Evolutionary conservation across 2,329 filamentous ascomycete genomes (phyloP), one percentile per base, ranked within the genome.

Genomic region (Alternaria gaisen): DNA sequence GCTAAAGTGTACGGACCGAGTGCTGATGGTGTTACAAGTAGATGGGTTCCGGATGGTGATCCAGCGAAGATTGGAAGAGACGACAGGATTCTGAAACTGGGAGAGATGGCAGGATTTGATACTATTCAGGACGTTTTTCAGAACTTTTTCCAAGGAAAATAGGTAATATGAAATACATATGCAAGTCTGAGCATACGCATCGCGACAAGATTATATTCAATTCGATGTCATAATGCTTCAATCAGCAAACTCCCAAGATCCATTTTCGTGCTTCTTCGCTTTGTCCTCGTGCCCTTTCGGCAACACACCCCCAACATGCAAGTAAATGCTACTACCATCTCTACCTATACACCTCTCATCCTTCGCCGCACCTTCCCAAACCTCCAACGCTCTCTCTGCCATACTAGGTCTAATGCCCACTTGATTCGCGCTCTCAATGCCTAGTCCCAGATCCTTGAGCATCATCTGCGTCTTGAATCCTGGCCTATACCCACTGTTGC

Each of bases 391-490:
- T 8, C 66, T 71, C 41, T 74, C 66, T 12, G 71, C 74, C 69
- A 76, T 77, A 22, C 48, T 51, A 10, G 72, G 71, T 41, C 48
- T 60, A 1, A 74, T 62, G 1, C 72, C 69, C 8, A 75, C 68
- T 57, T 72, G 65, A 30, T 66, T 71, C 38, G 66, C 73, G 14
- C 63, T 60, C 44, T 75, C 69, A 30, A 76, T 70, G 2, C 72
- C 73, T 34, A 77, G 51, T 1, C 71, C 71, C 36, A 77, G 22
- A 58, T 77, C 74, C 50, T 77, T 77, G 1, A 75, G 55, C 73
- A 77, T 74, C 73, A 77, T 77, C 61, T 75, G 72, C 48, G 73
- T 74, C 60, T 74, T 75, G 53, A 76, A 76, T 2, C 74, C 74
- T 1, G 73, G 72, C 43, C 63, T 71, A 56, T 77, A 76, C 11